Base-by-base conservation (phyloP, 495 filamentous ascomycete species). In the Parathielavia appendiculata region DNA sequence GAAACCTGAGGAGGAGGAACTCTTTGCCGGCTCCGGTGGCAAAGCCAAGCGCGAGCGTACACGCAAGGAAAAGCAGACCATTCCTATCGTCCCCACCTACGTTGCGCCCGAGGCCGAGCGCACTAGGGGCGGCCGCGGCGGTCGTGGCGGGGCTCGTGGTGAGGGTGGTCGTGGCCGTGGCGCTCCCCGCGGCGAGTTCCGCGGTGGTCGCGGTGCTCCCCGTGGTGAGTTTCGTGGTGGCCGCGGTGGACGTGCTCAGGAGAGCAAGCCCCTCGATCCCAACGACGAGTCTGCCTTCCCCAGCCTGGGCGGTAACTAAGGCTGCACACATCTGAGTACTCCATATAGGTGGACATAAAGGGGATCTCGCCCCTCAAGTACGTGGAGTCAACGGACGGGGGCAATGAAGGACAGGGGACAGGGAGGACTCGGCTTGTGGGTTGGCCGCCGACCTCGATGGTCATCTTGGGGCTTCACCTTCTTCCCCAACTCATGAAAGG, bases 31-130 rank as follows among this genome's bases (percentile, higher is more conserved):
- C 65, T 75, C 79, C 58, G 81, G 79, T 48, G 87, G 87, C 72
- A 97, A 96, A 85, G 74, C 82, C 69, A 87, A 88, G 83, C 88
- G 90, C 66, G 83, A 89, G 76, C 86, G 90, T 69, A 86, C 93
- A 79, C 88, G 88, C 79, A 96, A 96, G 85, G 79, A 87, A 73
- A 97, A 96, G 86, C 84, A 87, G 72, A 68, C 86, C 72, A 72
- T 98, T 58, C 90, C 95, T 59, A 86, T 98, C 57, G 93, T 97
- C 71, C 76, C 89, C 63, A 82, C 83, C 60, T 92, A 80, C 68
- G 80, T 89, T 55, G 26, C 26, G 26, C 26, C 26, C 26, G 88
- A 95, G 73, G 71, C 76, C 26, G 76, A 80, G 58, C 80, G 79
- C 73, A 79, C 66, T 58, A 76, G 78, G 40, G 76, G 80, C 58